Percentiles rank a stretch among this genome's conserved stretches.
These are phyloP conservation scores for Sugiyamaella grinbergsii DNA, from an alignment of 1,139 yeast species.

Conservation along the genomic window DNA sequence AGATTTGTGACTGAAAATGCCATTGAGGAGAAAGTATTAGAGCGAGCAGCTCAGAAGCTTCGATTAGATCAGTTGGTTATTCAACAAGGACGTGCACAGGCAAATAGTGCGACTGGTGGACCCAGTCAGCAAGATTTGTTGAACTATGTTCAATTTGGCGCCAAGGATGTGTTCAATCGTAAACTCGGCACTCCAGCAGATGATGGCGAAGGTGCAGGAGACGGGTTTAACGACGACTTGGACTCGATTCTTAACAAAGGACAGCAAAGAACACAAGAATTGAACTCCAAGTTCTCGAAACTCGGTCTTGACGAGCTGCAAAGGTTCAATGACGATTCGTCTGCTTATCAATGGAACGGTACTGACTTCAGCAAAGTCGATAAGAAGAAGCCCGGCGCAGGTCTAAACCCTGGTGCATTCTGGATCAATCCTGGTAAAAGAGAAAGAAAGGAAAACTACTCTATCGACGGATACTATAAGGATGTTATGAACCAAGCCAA, in stretches of 20 bases:
- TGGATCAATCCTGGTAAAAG: constrained; percentile 91
- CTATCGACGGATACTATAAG: constrained; percentile 84
- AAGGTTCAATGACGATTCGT: constrained; percentile 84
- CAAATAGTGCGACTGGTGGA: constrained; percentile 43
- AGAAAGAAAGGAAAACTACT: constrained; percentile 86
- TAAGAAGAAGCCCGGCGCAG: constrained; percentile 27
- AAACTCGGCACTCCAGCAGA: constrained; percentile 32
- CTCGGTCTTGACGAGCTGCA: constrained; percentile 91
- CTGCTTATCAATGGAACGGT: constrained; percentile 97
- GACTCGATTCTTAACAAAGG: constrained; percentile 78
- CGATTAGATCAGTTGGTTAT: constrained; percentile 92
- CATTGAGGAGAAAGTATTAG: constrained; percentile 92
- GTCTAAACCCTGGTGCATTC: constrained; percentile 39
- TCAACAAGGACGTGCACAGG: constrained; percentile 78
- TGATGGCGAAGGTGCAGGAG: constrained; percentile 32
- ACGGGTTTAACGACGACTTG: constrained; percentile 65
- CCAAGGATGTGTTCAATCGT: constrained; percentile 72
- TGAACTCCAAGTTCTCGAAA: constrained; percentile 78
- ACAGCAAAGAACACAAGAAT: constrained; percentile 72
- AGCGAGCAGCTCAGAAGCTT: constrained; percentile 92
- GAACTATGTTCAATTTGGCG: constrained; percentile 97
- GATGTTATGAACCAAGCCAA: constrained; percentile 54
- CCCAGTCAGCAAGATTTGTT: constrained; percentile 84
- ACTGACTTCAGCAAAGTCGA: constrained; percentile 71
- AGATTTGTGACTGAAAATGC: constrained; percentile 95